phyloP scores from a whole-genome alignment of 768 basidiomycete genomes.

The Gloeopeniophorella convolvens region DNA sequence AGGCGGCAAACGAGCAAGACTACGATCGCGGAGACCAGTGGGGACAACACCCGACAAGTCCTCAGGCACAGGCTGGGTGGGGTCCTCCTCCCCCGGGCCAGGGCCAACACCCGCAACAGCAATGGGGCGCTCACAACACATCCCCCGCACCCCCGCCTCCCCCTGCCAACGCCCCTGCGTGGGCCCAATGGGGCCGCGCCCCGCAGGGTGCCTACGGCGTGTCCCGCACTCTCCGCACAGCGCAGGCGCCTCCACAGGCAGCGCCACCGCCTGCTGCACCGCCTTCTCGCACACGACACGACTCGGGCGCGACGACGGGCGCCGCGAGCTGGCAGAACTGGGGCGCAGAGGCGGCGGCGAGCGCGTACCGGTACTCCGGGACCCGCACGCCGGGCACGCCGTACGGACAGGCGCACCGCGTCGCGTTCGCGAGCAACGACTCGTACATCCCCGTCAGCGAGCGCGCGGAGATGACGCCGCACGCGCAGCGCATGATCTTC shows the following conservation, averaged over 20 bases:
- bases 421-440: constrained; percentile 9
- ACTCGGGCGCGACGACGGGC: neutral
- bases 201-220: constrained; percentile 1
- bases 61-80: neutral
- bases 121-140: neutral
- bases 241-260: neutral
- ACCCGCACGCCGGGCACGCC: neutral
- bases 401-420: constrained; percentile 4
- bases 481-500: constrained; percentile 10
- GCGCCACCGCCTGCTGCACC: neutral
- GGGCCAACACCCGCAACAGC: constrained; percentile 11
- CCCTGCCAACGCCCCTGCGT: neutral
- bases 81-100: too few species aligned
- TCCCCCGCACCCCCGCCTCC: neutral
- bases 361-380: neutral
- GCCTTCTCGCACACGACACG: neutral
- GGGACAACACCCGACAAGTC: constrained; percentile 1
- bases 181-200: neutral
- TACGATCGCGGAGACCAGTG: constrained; percentile 5
- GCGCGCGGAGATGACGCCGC: constrained; percentile 2
- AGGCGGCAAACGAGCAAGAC: constrained; percentile 4
- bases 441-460: constrained; percentile 6
- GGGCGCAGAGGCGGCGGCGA: constrained; percentile 13
- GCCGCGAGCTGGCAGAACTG: constrained; percentile 13
- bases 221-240: neutral